Evolutionary conservation across 441 rosid species (phyloP), one percentile per base, ranked within the genome.

Genomic region (Adansonia madagascariensis): DNA sequence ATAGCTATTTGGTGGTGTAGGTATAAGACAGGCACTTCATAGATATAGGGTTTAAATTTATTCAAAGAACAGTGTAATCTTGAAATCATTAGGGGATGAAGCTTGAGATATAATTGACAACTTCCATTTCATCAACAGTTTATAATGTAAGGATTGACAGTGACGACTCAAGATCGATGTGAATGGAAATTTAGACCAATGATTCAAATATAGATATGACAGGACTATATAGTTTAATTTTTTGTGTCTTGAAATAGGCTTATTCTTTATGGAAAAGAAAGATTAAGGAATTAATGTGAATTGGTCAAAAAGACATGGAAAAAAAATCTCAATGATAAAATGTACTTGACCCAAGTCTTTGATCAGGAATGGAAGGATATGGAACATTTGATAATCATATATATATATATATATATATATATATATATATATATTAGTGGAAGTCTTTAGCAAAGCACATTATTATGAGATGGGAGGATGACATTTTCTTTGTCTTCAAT

Each of bases 341-440:
- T 55, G 64, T 55, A 72, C 75, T 72, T 55, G 71, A 55, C 15
- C 31, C 67, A 43, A 66, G 55, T 52, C 4, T 18, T 27, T 27
- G 35, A 27, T 27, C 53, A 73, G 66, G 35, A 60, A n/a, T 67
- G 78, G 77, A 68, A 74, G 69, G 70, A 62, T 31, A 71, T 56
- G 77, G 74, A 72, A 27, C 10, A 35, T 47, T 44, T 56, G 56
- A 65, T 46, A 20, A 53, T 31, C 59, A 41, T 65, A 6, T 35
- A 61, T 27, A 24, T 9, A n/a, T 24, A 22, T 60, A 17, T 18
- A 50, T 2, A 7, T 47, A 12, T 59, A 24, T 31, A n/a, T n/a
- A n/a, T n/a, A n/a, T n/a, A n/a, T n/a, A n/a, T n/a, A n/a, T n/a
- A n/a, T 2, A 35, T 6, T 35, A 55, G 49, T 53, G 75, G 49